Conservation (phyloP, 2,329 filamentous ascomycete genomes). For the Aspergillus piperis region DNA sequence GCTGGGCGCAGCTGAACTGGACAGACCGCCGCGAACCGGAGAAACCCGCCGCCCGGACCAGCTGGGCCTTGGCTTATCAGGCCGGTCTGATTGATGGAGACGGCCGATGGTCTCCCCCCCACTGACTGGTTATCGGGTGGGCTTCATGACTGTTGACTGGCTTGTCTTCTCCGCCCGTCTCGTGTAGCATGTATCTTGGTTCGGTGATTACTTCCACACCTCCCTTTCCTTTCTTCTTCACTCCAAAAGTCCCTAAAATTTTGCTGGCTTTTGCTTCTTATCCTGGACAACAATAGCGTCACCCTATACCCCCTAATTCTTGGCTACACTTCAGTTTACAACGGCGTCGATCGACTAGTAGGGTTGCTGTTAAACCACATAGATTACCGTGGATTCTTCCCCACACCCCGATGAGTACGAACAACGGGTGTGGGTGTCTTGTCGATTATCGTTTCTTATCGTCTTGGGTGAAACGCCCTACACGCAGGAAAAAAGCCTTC, state of each 20-base stretch:
- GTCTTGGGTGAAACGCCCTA: conserved; percentile 35
- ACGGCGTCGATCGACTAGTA: background rate
- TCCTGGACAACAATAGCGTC: background rate
- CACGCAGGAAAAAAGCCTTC: conserved; percentile 28
- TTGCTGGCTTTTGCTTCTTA: background rate
- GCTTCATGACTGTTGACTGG: conserved; percentile 7
- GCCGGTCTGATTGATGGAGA: conserved; percentile 20
- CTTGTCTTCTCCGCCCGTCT: conserved; percentile 1
- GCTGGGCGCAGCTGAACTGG: too few species aligned
- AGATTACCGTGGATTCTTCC: conserved; percentile 11
- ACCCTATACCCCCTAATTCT: background rate
- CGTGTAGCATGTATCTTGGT: background rate
- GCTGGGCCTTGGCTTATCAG: conserved; percentile 15
- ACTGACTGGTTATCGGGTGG: conserved; percentile 7
- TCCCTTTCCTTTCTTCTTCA: background rate
- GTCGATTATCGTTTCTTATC: conserved; percentile 40
- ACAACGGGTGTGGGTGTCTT: conserved; percentile 36
- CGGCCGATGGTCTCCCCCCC: conserved; percentile 21
- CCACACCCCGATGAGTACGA: conserved; percentile 39
- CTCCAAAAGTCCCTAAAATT: background rate
- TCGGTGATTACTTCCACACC: background rate
- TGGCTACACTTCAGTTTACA: background rate
- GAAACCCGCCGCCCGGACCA: background rate
- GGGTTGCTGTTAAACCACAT: background rate
- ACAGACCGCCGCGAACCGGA: conserved; percentile 10